Percentiles rank a stretch among this genome's conserved stretches.
Evolutionary conservation across 345 rosid genomes (phyloP).

Genomic region (Fremontodendron californicum): DNA sequence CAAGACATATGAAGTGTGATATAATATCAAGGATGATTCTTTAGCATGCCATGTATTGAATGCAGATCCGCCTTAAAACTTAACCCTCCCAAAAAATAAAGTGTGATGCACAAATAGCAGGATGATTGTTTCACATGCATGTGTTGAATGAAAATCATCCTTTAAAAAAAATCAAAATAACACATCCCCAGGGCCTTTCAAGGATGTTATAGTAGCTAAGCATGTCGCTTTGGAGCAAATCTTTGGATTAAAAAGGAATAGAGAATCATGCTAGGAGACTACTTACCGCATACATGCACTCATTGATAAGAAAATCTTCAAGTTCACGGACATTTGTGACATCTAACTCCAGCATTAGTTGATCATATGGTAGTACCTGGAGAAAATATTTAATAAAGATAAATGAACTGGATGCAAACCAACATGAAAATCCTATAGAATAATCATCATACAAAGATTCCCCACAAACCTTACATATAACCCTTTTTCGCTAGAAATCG

Average conservation of each 20-base stretch:
- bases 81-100: background rate
- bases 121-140: background rate
- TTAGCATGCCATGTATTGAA: background rate
- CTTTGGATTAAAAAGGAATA: background rate
- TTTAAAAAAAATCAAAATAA: background rate
- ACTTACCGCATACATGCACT: slow-evolving; percentile 93
- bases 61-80: background rate
- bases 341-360: slow-evolving; percentile 83
- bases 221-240: background rate
- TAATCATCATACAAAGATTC: background rate
- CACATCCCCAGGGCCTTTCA: background rate
- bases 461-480: background rate
- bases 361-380: slow-evolving; percentile 80
- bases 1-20: background rate
- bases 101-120: background rate
- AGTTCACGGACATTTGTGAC: slow-evolving; percentile 90
- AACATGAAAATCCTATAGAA: background rate
- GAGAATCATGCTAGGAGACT: slow-evolving; percentile 10
- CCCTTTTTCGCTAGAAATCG: background rate
- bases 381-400: slow-evolving; percentile 10
- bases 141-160: background rate
- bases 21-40: background rate
- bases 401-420: background rate
- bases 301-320: slow-evolving; percentile 96
- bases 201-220: background rate